Evolutionary conservation across 352 stramenopile species (phyloP).

Genomic region (Globisporangium viniferum): DNA sequence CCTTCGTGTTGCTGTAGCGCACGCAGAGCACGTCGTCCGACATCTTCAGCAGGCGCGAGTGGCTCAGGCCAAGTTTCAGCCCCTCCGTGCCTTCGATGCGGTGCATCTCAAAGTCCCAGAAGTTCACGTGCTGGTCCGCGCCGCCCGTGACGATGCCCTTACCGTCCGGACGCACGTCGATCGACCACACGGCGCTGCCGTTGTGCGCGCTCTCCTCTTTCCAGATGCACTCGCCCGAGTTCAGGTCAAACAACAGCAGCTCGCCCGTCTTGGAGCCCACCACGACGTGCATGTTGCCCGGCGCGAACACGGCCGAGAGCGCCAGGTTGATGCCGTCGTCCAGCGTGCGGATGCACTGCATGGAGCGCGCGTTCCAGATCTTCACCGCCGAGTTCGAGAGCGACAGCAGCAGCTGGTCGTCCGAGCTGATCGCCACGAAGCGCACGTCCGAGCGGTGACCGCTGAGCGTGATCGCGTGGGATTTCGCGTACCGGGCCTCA

Average conservation of each 20-base stretch:
- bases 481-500: constrained; percentile 62
- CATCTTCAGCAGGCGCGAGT: constrained; percentile 98
- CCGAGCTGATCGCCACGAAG: constrained; percentile 80
- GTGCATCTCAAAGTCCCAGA: constrained; percentile 97
- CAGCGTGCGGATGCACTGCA: constrained; percentile 90
- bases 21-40: constrained; percentile 98
- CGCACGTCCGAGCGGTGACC: constrained; percentile 93
- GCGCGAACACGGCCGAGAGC: constrained; percentile 94
- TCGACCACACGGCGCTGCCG: constrained; percentile 94
- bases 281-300: constrained; percentile 96
- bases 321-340: constrained; percentile 77
- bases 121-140: constrained; percentile 98
- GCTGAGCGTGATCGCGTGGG: constrained; percentile 68
- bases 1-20: constrained; percentile 93
- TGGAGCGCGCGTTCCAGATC: constrained; percentile 90
- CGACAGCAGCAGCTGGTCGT: constrained; percentile 90
- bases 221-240: constrained; percentile 92
- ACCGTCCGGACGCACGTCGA: constrained; percentile 92
- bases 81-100: constrained; percentile 40
- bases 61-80: constrained; percentile 91
- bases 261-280: constrained; percentile 97
- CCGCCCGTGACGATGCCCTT: constrained; percentile 94
- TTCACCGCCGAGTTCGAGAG: constrained; percentile 86
- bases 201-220: constrained; percentile 88
- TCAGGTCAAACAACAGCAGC: constrained; percentile 93